These are phyloP conservation scores for Aspergillus nidulans DNA, from an alignment of 495 filamentous ascomycete species.

Conservation along the genomic window DNA sequence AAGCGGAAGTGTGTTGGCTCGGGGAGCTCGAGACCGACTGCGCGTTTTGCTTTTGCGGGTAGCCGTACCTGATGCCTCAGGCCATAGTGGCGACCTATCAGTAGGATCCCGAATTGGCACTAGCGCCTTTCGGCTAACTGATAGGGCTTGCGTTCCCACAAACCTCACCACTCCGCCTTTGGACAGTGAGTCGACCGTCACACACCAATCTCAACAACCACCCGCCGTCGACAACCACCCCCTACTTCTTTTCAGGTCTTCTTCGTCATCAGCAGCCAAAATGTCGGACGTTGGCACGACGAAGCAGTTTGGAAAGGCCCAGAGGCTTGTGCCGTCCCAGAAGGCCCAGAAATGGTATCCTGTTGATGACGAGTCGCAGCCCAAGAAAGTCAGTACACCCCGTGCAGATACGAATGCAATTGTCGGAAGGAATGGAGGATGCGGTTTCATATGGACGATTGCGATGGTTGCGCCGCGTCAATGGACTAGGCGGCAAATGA, in stretches of 20 bases:
- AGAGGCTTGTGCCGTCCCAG: constrained; percentile 79
- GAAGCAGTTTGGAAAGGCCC: constrained; percentile 98
- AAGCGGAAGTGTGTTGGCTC: constrained; percentile 15
- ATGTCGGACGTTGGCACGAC: constrained; percentile 70
- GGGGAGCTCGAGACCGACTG: constrained; percentile 21
- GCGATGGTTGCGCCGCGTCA: constrained; percentile 30
- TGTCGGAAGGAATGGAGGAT: constrained; percentile 20
- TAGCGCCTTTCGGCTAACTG: constrained; percentile 35
- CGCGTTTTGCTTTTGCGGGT: constrained; percentile 13
- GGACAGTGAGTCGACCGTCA: constrained; percentile 27
- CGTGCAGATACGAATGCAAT: constrained; percentile 13
- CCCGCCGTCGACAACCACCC: constrained; percentile 44
- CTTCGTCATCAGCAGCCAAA: constrained; percentile 48
- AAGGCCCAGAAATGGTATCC: constrained; percentile 99
- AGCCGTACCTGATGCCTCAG: constrained; percentile 17
- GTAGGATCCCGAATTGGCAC: constrained; percentile 26
- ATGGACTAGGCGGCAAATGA: constrained; percentile 3
- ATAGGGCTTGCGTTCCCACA: constrained; percentile 35
- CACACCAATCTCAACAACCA: constrained; percentile 44
- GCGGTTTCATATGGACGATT: constrained; percentile 27
- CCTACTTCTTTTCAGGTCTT: constrained; percentile 31
- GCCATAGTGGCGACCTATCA: constrained; percentile 11
- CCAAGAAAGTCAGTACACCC: constrained; percentile 77
- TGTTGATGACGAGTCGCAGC: constrained; percentile 83
- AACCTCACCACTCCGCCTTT: constrained; percentile 31